Conservation (phyloP, 2,329 filamentous ascomycete genomes). For the Cryphonectria radicalis region DNA sequence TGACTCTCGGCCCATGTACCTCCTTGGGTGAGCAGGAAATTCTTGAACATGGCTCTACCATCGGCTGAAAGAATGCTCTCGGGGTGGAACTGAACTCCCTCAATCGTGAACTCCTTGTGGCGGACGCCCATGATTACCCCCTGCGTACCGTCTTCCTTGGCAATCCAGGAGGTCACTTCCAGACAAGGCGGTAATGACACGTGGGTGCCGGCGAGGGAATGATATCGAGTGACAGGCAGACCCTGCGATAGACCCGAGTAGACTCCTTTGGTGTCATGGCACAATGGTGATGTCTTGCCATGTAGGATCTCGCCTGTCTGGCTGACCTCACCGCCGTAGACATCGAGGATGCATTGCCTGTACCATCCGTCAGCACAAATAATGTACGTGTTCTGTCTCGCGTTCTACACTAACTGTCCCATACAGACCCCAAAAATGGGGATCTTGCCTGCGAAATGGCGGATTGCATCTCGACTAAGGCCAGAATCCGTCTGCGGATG, state of each 20-base stretch:
- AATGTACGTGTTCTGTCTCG: constrained; percentile 28
- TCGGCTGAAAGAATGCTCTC: constrained; percentile 94
- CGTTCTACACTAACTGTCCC: constrained; percentile 74
- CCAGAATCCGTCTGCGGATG: constrained; percentile 92
- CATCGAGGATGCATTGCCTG: constrained; percentile 92
- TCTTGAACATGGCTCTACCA: constrained; percentile 86
- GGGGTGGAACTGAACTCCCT: constrained; percentile 97
- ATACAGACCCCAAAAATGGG: constrained; percentile 98
- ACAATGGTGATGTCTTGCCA: constrained; percentile 91
- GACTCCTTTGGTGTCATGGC: constrained; percentile 89
- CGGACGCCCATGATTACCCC: constrained; percentile 96
- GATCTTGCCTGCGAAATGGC: constrained; percentile 90
- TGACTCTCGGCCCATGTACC: constrained; percentile 91
- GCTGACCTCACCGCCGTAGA: constrained; percentile 88
- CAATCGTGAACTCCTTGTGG: constrained; percentile 88
- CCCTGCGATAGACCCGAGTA: constrained; percentile 80
- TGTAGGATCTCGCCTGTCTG: constrained; percentile 96
- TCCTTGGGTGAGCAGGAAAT: constrained; percentile 85
- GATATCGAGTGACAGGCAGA: constrained; percentile 90
- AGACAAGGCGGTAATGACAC: constrained; percentile 83
- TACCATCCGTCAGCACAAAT: constrained; percentile 21
- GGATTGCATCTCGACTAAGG: constrained; percentile 88
- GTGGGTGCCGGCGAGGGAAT: constrained; percentile 92
- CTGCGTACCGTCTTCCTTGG: constrained; percentile 73
- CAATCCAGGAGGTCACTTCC: constrained; percentile 89